phyloP scores from a whole-genome alignment of 139 green algal species.

The Coccomyxa sp. region DNA sequence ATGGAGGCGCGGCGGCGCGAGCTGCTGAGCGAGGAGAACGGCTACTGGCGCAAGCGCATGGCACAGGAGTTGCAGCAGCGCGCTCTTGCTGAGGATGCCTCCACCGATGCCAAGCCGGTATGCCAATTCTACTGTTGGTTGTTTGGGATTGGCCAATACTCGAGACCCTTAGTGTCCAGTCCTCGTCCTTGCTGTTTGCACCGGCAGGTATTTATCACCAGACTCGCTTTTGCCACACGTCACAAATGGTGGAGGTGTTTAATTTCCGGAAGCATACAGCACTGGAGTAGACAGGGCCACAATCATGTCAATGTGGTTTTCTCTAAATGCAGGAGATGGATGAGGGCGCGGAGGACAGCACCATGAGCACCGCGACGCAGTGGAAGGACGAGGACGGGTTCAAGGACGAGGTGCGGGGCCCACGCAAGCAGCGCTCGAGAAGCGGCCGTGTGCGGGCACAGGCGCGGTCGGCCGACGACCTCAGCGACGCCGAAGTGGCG shows the following conservation, averaged over 20 bases:
- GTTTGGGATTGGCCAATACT: not conserved
- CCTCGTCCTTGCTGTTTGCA: too few species aligned
- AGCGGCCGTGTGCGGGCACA: not conserved
- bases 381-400: not conserved
- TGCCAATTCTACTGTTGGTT: not conserved
- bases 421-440: not conserved
- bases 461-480: not conserved
- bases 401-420: not conserved
- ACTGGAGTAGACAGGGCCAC: too few species aligned
- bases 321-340: not conserved
- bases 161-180: not conserved
- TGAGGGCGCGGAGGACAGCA: not conserved
- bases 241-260: too few species aligned
- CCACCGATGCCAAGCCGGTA: not conserved
- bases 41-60: constrained; percentile 73
- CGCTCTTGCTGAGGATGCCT: not conserved
- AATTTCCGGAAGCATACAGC: too few species aligned
- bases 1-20: constrained; percentile 63
- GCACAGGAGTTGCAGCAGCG: constrained; percentile 11
- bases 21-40: constrained; percentile 67
- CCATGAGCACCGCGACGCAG: not conserved
- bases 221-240: too few species aligned
- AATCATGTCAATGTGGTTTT: too few species aligned
- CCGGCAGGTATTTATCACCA: too few species aligned
- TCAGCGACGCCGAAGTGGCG: not conserved